A percentile compares a stretch with the other conserved stretches of the same genome.
These are phyloP conservation scores for Populus deltoides DNA, from an alignment of 345 rosid species.

Conservation along the genomic window DNA sequence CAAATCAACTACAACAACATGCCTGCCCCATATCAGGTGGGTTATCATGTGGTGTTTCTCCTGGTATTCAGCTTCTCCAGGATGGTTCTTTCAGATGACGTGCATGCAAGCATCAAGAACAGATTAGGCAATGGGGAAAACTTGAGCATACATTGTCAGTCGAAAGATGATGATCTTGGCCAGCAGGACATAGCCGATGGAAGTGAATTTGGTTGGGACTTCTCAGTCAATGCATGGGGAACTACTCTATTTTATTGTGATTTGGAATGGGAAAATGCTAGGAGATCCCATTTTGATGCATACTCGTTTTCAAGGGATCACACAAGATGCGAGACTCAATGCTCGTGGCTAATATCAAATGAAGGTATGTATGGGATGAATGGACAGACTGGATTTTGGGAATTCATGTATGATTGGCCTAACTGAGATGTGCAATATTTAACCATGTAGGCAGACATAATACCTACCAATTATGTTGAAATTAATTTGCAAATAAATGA, in stretches of 20 bases:
- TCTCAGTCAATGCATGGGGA: conserved; percentile 32
- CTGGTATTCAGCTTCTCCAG: conserved; percentile 19
- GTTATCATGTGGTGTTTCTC: conserved; percentile 2
- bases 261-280: conserved; percentile 37
- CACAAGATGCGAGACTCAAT: no score
- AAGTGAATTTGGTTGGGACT: conserved; percentile 49
- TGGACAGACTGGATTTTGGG: no score
- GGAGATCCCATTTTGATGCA: conserved; percentile 39
- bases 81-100: conserved; percentile 18
- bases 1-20: neutral
- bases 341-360: no score
- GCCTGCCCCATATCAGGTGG: neutral
- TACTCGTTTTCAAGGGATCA: no score
- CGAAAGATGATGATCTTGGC: conserved; percentile 55
- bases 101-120: conserved; percentile 43
- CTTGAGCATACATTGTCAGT: conserved; percentile 54
- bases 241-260: conserved; percentile 49
- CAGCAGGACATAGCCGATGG: conserved; percentile 40
- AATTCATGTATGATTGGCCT: no score
- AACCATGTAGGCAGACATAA: no score
- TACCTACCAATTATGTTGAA: no score
- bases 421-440: no score
- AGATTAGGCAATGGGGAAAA: conserved; percentile 39
- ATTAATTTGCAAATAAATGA: no score
- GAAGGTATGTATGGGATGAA: no score